phyloP scores from a whole-genome alignment of 2,329 filamentous ascomycete species.

The Celoporthe dispersa region DNA sequence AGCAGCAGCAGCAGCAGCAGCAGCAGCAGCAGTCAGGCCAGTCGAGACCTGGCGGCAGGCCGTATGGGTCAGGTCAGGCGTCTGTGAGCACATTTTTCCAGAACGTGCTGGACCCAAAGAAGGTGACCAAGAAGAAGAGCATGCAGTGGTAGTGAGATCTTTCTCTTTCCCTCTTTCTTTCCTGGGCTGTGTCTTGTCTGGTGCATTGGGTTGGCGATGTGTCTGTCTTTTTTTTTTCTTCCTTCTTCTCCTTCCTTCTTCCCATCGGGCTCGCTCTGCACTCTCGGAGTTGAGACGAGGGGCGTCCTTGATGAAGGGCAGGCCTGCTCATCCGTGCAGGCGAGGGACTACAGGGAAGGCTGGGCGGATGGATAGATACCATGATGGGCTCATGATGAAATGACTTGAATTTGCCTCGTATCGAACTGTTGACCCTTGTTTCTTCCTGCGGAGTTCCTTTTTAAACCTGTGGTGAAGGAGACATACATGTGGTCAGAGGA shows the following conservation, averaged over 20 bases:
- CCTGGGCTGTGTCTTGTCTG: not conserved
- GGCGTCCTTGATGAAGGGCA: not conserved
- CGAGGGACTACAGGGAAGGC: not conserved
- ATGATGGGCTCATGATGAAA: constrained; percentile 7
- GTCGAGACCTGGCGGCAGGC: constrained; percentile 32
- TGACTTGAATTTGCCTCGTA: not conserved
- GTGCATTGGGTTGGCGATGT: not conserved
- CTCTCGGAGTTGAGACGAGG: not conserved
- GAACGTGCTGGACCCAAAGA: constrained; percentile 33
- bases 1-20: constrained; percentile 33
- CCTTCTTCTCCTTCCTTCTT: too few relatives aligned
- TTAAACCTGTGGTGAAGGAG: too few relatives aligned
- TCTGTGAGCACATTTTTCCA: constrained; percentile 35
- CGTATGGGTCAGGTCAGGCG: constrained; percentile 32
- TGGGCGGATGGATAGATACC: constrained; percentile 11
- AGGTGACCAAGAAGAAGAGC: constrained; percentile 42
- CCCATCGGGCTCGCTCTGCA: not conserved
- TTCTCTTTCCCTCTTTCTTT: not conserved
- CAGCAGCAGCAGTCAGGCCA: constrained; percentile 23
- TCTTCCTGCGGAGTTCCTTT: too few relatives aligned
- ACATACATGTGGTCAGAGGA: too few relatives aligned
- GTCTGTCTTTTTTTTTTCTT: not conserved
- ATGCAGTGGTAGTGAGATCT: constrained; percentile 36
- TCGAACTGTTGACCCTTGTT: not conserved
- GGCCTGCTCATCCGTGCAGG: not conserved